Percentiles rank a stretch among this genome's conserved stretches.
Evolutionary conservation across 2,329 filamentous ascomycete species (phyloP).

Genomic region (Ceratocystiopsis minuta): DNA sequence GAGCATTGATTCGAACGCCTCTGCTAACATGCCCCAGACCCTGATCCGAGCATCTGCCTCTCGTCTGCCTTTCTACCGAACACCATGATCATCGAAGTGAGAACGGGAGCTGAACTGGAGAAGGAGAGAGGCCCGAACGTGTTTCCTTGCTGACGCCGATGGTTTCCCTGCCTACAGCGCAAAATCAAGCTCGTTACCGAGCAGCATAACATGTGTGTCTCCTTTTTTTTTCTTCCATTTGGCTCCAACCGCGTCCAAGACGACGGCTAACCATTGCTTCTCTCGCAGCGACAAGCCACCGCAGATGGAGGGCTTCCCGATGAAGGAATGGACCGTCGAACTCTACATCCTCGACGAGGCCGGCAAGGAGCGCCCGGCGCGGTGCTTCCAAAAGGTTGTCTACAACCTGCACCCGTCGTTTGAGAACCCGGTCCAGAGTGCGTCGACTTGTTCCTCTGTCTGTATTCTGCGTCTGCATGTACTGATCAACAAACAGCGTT

Average conservation of each 20-base stretch:
- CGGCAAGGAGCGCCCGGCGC: slow-evolving; percentile 67
- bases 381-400: slow-evolving; percentile 75
- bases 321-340: slow-evolving; percentile 82
- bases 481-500: slow-evolving; percentile 37
- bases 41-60: no score
- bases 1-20: no score
- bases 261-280: background rate
- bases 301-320: slow-evolving; percentile 72
- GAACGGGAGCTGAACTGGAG: no score
- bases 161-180: slow-evolving; percentile 38
- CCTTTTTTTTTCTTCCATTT: no score
- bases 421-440: slow-evolving; percentile 70
- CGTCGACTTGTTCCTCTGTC: slow-evolving; percentile 16
- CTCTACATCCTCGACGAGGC: slow-evolving; percentile 71
- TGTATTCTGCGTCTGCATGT: background rate
- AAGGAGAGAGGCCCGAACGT: no score
- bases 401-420: slow-evolving; percentile 94
- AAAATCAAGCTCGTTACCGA: slow-evolving; percentile 85
- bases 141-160: no score
- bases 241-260: no score
- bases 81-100: slow-evolving; percentile 22
- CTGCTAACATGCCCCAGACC: no score
- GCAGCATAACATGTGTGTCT: slow-evolving; percentile 64
- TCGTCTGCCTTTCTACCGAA: background rate
- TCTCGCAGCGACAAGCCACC: slow-evolving; percentile 56